Evolutionary conservation across 768 basidiomycete genomes (phyloP), one percentile per base, ranked within the genome.

Genomic region (Calocybe indica): DNA sequence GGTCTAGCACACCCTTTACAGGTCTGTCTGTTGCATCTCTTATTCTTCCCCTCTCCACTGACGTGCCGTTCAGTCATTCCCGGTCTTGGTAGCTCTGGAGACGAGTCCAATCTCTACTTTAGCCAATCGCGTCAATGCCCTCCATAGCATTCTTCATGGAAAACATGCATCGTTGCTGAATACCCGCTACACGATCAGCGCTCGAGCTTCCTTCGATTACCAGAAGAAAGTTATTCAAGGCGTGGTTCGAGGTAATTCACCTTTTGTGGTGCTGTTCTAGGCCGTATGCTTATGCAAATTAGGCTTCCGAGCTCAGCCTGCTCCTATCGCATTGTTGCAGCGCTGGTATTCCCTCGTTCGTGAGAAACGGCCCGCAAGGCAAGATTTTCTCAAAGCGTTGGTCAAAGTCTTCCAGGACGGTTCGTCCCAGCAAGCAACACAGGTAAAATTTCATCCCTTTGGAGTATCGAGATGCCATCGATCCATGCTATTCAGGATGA

Each of bases 1-100:
- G 96, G 96, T 2, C 74, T 98, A 44, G 91, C 92, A 5, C 94
- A 98, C 66, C 96, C 96, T 0, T 74, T 99, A 5, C 88, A 91
- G 72, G 89, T 87, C 58, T 45, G 75, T 46, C 37, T 15, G 29
- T 40, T 22, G 4, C 32, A 38, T 43, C 49, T 13, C 11, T 9
- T 37, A 33, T 46, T 12, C 31, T n/a, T 22, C 33, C 12, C 5
- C 22, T 47, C 14, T 42, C 34, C 22, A 28, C 14, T 50, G 13
- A 22, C 13, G 46, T 33, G 5, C 14, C 29, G 13, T 46, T 2
- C 53, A 94, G 85, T 95, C 91, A 32, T 85, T 96, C 62, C 93
- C 95, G 0, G 79, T 92, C 22, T 85, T 97, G 47, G 79, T 98
- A 7, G 89, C 93, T 5, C 75, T 97, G n/a, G 95, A 97, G 66